A percentile compares a stretch with the other conserved stretches of the same genome.
Conservation (phyloP, 2,329 filamentous ascomycete genomes). For the Leptodontidium sp. region DNA sequence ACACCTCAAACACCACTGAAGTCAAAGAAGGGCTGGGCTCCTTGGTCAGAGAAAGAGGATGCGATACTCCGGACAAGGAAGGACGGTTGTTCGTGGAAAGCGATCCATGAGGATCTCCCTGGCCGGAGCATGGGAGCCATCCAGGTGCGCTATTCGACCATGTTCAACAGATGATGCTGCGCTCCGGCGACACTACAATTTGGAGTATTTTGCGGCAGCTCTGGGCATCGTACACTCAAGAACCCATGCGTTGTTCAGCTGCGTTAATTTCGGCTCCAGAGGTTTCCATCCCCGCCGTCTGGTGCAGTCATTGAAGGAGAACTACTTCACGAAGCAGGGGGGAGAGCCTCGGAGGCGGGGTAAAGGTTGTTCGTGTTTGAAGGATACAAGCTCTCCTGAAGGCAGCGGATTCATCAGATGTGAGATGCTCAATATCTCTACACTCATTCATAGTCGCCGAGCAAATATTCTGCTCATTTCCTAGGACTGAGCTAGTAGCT, state of each 20-base stretch:
- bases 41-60: slow-evolving; percentile 31
- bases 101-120: no score
- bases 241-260: no score
- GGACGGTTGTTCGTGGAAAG: slow-evolving; percentile 36
- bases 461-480: no score
- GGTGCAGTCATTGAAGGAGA: neutral
- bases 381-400: neutral
- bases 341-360: neutral
- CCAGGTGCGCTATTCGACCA: slow-evolving; percentile 33
- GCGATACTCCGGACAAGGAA: slow-evolving; percentile 31
- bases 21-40: neutral
- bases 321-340: neutral
- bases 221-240: no score
- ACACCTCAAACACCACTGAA: no score
- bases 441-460: no score
- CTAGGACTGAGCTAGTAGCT: no score
- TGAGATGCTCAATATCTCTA: neutral
- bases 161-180: slow-evolving; percentile 33
- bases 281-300: no score
- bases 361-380: neutral
- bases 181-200: neutral
- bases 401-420: neutral
- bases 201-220: no score
- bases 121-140: no score
- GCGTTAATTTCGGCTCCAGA: no score